Evolutionary conservation across 305 asterid species (phyloP).

Genomic region (Striga hermonthica): DNA sequence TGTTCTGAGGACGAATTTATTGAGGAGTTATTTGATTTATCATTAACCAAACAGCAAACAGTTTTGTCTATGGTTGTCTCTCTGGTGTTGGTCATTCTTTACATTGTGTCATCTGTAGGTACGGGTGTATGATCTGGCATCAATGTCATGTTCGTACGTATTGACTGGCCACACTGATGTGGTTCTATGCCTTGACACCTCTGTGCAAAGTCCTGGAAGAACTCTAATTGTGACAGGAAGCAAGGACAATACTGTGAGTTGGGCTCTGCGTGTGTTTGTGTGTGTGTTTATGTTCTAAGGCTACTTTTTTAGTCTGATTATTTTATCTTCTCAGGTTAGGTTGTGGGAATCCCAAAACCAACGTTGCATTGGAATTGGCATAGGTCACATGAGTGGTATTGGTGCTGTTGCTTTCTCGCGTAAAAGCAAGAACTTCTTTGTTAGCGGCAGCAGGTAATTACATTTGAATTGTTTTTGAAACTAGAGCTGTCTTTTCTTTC

Average conservation of each 20-base stretch:
- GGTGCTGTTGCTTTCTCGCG: constrained; percentile 89
- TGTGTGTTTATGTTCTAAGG: background rate
- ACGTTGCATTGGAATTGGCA: constrained; percentile 80
- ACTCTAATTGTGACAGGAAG: constrained; percentile 85
- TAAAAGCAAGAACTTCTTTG: constrained; percentile 67
- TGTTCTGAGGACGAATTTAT: constrained; percentile 7
- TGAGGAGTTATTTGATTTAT: background rate
- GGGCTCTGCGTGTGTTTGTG: constrained; percentile 9
- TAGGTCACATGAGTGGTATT: constrained; percentile 82
- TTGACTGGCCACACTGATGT: constrained; percentile 86
- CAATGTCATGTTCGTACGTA: constrained; percentile 94
- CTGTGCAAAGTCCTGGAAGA: constrained; percentile 63
- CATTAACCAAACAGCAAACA: constrained; percentile 9
- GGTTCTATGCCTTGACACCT: constrained; percentile 84
- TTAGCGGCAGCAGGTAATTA: constrained; percentile 91
- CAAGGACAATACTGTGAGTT: constrained; percentile 83
- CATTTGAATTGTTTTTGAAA: constrained; percentile 1
- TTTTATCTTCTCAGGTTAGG: constrained; percentile 64
- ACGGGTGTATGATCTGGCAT: constrained; percentile 86
- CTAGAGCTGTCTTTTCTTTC: background rate
- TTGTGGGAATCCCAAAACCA: constrained; percentile 78
- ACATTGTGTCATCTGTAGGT: constrained; percentile 49
- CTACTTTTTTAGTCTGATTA: constrained; percentile 24
- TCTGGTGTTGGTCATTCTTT: constrained; percentile 20
- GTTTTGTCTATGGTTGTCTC: constrained; percentile 7